These are phyloP conservation scores for Tubosaeta brunneosetosa DNA, from an alignment of 768 basidiomycete genomes.

Conservation along the genomic window DNA sequence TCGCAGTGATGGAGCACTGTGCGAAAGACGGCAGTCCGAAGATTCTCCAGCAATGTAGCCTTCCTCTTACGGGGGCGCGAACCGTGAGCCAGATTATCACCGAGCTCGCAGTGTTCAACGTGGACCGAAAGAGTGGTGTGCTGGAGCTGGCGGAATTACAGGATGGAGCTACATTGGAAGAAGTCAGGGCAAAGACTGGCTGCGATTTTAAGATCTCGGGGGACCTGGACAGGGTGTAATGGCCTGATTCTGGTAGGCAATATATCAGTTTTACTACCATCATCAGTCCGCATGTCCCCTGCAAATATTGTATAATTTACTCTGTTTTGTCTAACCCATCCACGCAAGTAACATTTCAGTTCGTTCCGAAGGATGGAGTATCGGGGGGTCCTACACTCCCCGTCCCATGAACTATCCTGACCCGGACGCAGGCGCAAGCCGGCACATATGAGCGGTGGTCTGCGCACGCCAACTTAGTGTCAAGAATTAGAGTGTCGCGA, in stretches of 20 bases:
- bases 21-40: slow-evolving; percentile 89
- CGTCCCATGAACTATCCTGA: slow-evolving; percentile 2
- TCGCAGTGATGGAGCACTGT: slow-evolving; percentile 86
- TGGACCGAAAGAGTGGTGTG: slow-evolving; percentile 69
- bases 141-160: slow-evolving; percentile 78
- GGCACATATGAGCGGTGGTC: no score
- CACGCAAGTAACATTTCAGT: not conserved
- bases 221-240: slow-evolving; percentile 46
- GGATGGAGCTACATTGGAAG: slow-evolving; percentile 78
- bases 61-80: slow-evolving; percentile 86
- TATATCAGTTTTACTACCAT: not conserved
- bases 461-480: not conserved
- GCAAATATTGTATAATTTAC: no score
- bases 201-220: slow-evolving; percentile 68
- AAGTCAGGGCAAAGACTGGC: slow-evolving; percentile 82
- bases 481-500: slow-evolving; percentile 3
- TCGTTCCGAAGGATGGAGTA: slow-evolving; percentile 3
- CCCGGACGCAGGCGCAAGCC: no score
- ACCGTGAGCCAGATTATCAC: slow-evolving; percentile 91
- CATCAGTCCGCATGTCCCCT: no score
- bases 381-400: not conserved
- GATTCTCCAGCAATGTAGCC: slow-evolving; percentile 72
- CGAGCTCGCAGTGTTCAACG: slow-evolving; percentile 86
- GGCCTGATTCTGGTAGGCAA: not conserved
- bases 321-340: no score